A percentile compares a stretch with the other conserved stretches of the same genome.
Conservation (phyloP, 1,284 basidiomycete species). For the Ustilago loliicola region DNA sequence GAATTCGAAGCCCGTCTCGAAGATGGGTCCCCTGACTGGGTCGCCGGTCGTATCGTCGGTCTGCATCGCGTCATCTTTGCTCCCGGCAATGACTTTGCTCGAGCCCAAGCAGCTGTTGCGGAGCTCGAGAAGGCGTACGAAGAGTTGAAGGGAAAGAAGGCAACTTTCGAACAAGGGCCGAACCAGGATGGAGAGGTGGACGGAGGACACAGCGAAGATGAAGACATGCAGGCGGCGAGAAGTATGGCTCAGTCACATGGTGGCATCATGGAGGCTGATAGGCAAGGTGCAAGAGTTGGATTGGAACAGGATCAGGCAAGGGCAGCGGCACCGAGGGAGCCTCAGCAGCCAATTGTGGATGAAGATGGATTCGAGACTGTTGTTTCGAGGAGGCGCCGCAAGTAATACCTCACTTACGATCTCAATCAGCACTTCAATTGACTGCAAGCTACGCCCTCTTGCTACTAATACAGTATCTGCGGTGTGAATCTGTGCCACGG, state of each 20-base stretch:
- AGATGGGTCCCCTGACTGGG: slow-evolving; percentile 60
- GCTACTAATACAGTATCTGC: background rate
- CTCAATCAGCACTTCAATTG: background rate
- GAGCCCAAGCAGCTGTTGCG: slow-evolving; percentile 45
- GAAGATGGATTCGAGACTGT: slow-evolving; percentile 67
- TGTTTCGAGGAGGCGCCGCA: slow-evolving; percentile 53
- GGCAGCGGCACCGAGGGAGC: slow-evolving; percentile 11
- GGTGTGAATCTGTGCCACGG: background rate
- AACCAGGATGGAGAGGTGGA: slow-evolving; percentile 43
- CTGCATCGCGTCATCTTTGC: slow-evolving; percentile 59
- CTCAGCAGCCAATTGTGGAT: slow-evolving; percentile 56
- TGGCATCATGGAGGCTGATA: slow-evolving; percentile 44
- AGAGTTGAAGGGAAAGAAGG: slow-evolving; percentile 51
- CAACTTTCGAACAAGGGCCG: slow-evolving; percentile 25
- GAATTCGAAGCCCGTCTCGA: slow-evolving; percentile 67
- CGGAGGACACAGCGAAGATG: slow-evolving; percentile 40
- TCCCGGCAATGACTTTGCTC: slow-evolving; percentile 28
- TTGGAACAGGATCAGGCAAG: slow-evolving; percentile 35
- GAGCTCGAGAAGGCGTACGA: slow-evolving; percentile 56
- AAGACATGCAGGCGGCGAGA: slow-evolving; percentile 42
- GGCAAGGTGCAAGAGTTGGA: slow-evolving; percentile 30
- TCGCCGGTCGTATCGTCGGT: slow-evolving; percentile 58
- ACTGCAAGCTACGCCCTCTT: background rate
- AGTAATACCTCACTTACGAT: slow-evolving; percentile 11
- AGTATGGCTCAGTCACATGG: slow-evolving; percentile 41